These are phyloP conservation scores for Pelargonium australe DNA, from an alignment of 441 rosid species.

Conservation along the genomic window DNA sequence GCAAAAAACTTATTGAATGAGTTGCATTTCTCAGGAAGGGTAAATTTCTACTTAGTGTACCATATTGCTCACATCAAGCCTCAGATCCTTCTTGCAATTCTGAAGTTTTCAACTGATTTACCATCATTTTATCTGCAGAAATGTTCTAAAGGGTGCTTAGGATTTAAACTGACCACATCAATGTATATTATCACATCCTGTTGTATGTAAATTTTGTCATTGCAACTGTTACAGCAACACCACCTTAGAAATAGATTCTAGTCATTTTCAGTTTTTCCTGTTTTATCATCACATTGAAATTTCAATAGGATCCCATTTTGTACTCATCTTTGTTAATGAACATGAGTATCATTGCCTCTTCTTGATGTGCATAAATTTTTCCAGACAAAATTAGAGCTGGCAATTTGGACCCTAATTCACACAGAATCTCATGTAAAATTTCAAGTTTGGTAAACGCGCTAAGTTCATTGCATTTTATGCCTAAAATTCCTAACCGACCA, in stretches of 20 bases:
- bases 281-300: not conserved
- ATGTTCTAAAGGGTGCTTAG: not conserved
- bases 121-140: not conserved
- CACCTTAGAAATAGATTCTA: slow-evolving; percentile 8
- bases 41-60: slow-evolving; percentile 4
- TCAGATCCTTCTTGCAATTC: not conserved
- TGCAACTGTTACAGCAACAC: not conserved
- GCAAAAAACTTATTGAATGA: slow-evolving; percentile 34
- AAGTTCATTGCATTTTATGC: too few relatives aligned
- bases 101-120: slow-evolving; percentile 1
- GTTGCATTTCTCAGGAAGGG: not conserved
- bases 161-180: not conserved
- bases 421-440: too few relatives aligned
- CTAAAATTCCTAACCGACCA: too few relatives aligned
- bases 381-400: too few relatives aligned
- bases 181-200: not conserved
- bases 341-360: not conserved
- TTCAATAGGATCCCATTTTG: not conserved
- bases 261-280: too few relatives aligned
- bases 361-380: too few relatives aligned
- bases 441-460: too few relatives aligned
- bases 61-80: not conserved
- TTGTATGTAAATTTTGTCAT: slow-evolving; percentile 7
- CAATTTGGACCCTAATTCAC: too few relatives aligned
- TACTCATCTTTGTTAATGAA: not conserved